Evolutionary conservation across 1,284 basidiomycete species (phyloP).

Genomic region (Apiotrichum laibachii): DNA sequence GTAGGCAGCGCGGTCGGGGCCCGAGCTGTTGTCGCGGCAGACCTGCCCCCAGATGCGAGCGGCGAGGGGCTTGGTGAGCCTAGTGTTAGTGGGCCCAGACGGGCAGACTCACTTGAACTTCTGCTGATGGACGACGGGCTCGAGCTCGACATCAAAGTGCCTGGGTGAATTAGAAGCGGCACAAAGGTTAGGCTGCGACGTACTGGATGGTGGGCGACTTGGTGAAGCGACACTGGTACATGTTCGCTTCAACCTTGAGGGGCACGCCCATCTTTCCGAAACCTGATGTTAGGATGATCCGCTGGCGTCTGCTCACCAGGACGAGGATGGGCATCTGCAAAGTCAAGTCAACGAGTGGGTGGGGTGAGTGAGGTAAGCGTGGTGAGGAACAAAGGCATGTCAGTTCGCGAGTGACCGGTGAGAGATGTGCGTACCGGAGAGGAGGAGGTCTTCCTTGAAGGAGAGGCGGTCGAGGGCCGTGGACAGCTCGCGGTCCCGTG

Average conservation of each 20-base stretch:
- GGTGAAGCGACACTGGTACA: constrained; percentile 40
- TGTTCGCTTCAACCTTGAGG: constrained; percentile 45
- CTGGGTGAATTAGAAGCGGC: constrained; percentile 12
- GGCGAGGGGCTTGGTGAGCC: constrained; percentile 43
- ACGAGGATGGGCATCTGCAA: constrained; percentile 16
- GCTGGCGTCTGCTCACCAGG: constrained; percentile 6
- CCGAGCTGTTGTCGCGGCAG: constrained; percentile 18
- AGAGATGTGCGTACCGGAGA: constrained; percentile 10
- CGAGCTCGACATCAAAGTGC: constrained; percentile 21
- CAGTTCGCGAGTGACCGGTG: too few species aligned
- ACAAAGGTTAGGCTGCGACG: not conserved
- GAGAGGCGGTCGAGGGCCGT: not conserved
- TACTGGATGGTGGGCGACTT: constrained; percentile 33
- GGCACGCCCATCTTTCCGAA: constrained; percentile 38
- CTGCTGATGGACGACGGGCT: constrained; percentile 15
- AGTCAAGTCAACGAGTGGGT: too few species aligned
- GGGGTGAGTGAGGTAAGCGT: too few species aligned
- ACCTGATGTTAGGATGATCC: constrained; percentile 12
- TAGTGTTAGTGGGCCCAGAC: constrained; percentile 11
- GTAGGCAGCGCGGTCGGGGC: constrained; percentile 25
- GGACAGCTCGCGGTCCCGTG: not conserved
- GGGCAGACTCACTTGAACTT: constrained; percentile 26
- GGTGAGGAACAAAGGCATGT: too few species aligned
- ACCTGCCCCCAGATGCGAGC: constrained; percentile 39
- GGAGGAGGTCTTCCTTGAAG: constrained; percentile 12